These are phyloP conservation scores for Cladosporium cucumerinum DNA, from an alignment of 2,329 filamentous ascomycete genomes.

Conservation along the genomic window DNA sequence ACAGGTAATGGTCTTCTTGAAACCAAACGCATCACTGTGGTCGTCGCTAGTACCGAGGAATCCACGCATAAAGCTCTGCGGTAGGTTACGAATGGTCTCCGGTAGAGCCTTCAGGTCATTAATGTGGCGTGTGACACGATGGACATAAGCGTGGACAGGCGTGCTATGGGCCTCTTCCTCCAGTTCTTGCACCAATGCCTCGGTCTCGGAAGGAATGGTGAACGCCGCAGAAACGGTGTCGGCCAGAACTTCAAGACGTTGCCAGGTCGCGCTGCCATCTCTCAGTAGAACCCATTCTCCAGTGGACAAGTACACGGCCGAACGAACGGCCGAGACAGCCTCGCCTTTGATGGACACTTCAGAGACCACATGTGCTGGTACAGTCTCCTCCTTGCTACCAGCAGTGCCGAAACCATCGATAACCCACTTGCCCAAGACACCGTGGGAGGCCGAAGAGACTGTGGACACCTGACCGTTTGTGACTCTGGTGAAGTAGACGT, in stretches of 20 bases:
- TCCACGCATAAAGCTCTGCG: conserved; percentile 60
- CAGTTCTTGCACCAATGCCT: conserved; percentile 72
- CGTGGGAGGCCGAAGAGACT: conserved; percentile 72
- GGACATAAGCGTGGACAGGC: conserved; percentile 75
- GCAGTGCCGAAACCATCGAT: conserved; percentile 43
- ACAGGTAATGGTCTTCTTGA: conserved; percentile 79
- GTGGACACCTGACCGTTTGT: conserved; percentile 71
- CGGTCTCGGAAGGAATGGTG: conserved; percentile 63
- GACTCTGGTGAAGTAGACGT: conserved; percentile 84
- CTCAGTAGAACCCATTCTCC: conserved; percentile 80
- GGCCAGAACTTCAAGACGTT: conserved; percentile 76
- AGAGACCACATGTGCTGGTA: conserved; percentile 66
- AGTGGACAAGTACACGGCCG: conserved; percentile 62
- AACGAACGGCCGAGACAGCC: conserved; percentile 71
- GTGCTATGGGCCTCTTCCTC: conserved; percentile 85
- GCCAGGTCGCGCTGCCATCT: conserved; percentile 79
- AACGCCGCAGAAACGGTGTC: conserved; percentile 75
- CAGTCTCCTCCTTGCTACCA: conserved; percentile 22
- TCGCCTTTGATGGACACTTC: conserved; percentile 73
- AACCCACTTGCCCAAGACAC: conserved; percentile 71
- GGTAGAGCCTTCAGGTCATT: conserved; percentile 75
- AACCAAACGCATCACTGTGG: conserved; percentile 73
- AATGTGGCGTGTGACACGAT: conserved; percentile 78
- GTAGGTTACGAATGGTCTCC: conserved; percentile 66
- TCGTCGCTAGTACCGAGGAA: conserved; percentile 38